Evolutionary conservation across 2,329 filamentous ascomycete species (phyloP).

Genomic region (Mycogone perniciosa): DNA sequence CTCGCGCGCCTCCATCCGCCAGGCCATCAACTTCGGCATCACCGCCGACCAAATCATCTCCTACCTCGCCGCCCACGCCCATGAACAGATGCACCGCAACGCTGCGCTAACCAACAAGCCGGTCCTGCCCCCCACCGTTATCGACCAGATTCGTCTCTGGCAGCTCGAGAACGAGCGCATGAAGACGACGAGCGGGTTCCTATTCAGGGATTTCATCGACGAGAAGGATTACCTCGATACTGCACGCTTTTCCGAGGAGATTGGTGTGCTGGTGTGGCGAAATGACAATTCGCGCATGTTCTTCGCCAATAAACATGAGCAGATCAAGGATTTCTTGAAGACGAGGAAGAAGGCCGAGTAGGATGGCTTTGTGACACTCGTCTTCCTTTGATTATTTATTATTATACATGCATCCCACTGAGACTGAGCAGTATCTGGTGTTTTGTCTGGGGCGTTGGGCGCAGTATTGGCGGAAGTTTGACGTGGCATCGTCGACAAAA

Average conservation of each 20-base stretch:
- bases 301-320: conserved; percentile 87
- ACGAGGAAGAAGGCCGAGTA: conserved; percentile 50
- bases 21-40: conserved; percentile 84
- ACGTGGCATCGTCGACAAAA: neutral
- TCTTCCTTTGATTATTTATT: neutral
- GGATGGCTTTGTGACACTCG: neutral
- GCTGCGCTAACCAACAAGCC: conserved; percentile 54
- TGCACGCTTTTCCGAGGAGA: conserved; percentile 74
- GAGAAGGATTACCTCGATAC: conserved; percentile 64
- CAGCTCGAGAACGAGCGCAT: conserved; percentile 96
- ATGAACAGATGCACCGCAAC: conserved; percentile 81
- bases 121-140: conserved; percentile 86
- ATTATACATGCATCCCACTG: neutral
- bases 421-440: neutral
- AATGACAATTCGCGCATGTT: conserved; percentile 76
- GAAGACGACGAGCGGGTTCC: conserved; percentile 72
- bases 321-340: conserved; percentile 75
- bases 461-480: neutral
- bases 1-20: conserved; percentile 79
- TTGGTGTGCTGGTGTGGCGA: conserved; percentile 85
- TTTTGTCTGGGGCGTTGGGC: neutral
- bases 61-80: conserved; percentile 86
- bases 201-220: conserved; percentile 83
- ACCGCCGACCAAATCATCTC: conserved; percentile 92
- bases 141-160: conserved; percentile 96